phyloP scores from a whole-genome alignment of 2,329 filamentous ascomycete species.

The Fusarium chlamydosporum region DNA sequence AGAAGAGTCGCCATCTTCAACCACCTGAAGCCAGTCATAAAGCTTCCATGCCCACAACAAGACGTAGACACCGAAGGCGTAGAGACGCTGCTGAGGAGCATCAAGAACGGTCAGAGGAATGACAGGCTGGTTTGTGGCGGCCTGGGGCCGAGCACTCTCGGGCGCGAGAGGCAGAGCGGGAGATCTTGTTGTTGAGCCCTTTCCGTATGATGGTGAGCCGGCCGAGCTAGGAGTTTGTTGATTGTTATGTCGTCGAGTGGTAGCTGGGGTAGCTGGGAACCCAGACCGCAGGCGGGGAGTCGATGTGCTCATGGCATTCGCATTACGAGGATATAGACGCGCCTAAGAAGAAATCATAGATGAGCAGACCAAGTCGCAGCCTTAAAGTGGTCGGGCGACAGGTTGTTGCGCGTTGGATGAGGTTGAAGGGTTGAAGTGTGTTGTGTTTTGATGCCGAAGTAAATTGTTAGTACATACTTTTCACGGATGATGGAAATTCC shows the following conservation, averaged over 20 bases:
- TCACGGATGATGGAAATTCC: constrained; percentile 50
- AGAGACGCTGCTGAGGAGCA: constrained; percentile 90
- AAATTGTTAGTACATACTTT: constrained; percentile 39
- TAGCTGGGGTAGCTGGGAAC: constrained; percentile 81
- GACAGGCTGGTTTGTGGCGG: constrained; percentile 68
- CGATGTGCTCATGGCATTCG: constrained; percentile 83
- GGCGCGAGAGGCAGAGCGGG: constrained; percentile 64
- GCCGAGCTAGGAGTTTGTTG: constrained; percentile 54
- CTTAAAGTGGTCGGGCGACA: constrained; percentile 20
- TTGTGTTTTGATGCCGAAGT: constrained; percentile 38
- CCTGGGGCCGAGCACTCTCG: constrained; percentile 54
- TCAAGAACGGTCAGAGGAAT: constrained; percentile 88
- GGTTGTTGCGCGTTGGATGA: constrained; percentile 34
- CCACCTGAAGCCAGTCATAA: constrained; percentile 85
- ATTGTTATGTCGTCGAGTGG: constrained; percentile 55
- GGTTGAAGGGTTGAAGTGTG: constrained; percentile 28
- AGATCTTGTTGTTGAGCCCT: constrained; percentile 52
- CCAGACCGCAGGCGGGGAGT: constrained; percentile 87
- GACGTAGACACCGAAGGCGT: constrained; percentile 84
- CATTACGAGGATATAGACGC: constrained; percentile 64
- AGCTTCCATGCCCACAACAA: constrained; percentile 84
- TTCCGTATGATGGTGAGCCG: constrained; percentile 52
- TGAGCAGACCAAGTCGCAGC: constrained; percentile 23
- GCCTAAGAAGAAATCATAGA: constrained; percentile 42
- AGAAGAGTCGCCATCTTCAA: constrained; percentile 88